A percentile compares a stretch with the other conserved stretches of the same genome.
Conservation (phyloP, 2,329 filamentous ascomycete species). For the Colletotrichum agaves region DNA sequence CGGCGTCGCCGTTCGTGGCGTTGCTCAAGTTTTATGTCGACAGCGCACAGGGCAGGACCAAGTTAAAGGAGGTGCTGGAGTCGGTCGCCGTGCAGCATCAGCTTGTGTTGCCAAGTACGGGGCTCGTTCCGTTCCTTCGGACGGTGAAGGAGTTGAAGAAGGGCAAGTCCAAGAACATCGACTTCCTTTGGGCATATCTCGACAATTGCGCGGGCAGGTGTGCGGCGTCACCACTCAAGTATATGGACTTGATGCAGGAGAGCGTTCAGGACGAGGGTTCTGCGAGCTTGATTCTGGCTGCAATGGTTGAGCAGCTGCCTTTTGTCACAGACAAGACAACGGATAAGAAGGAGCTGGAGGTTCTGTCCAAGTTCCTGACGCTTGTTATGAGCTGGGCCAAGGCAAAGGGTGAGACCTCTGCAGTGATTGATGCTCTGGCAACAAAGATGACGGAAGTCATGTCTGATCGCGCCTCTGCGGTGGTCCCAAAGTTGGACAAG, state of each 20-base stretch:
- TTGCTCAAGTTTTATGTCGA: constrained; percentile 63
- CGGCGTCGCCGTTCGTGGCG: constrained; percentile 76
- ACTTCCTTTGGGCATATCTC: constrained; percentile 73
- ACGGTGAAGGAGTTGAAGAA: constrained; percentile 48
- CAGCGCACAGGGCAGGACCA: constrained; percentile 27
- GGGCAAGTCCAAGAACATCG: constrained; percentile 45
- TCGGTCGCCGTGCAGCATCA: constrained; percentile 73
- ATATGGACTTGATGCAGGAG: constrained; percentile 76
- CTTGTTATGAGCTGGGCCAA: constrained; percentile 65
- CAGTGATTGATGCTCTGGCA: constrained; percentile 44
- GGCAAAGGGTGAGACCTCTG: constrained; percentile 57
- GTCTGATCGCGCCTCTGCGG: constrained; percentile 10
- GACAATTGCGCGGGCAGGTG: constrained; percentile 86
- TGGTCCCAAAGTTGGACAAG: background rate
- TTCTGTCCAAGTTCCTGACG: constrained; percentile 68
- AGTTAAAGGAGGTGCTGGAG: constrained; percentile 58
- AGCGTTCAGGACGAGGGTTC: constrained; percentile 47
- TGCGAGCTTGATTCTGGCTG: constrained; percentile 74
- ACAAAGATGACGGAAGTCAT: constrained; percentile 41
- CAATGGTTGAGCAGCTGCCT: constrained; percentile 81
- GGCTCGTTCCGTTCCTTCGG: constrained; percentile 59
- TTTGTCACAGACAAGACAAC: constrained; percentile 67
- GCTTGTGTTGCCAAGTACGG: constrained; percentile 65
- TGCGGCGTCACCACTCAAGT: constrained; percentile 81
- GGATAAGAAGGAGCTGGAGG: constrained; percentile 53